A percentile compares a stretch with the other conserved stretches of the same genome.
phyloP scores from a whole-genome alignment of 2,329 filamentous ascomycete species.

The Diaporthe citriasiana region DNA sequence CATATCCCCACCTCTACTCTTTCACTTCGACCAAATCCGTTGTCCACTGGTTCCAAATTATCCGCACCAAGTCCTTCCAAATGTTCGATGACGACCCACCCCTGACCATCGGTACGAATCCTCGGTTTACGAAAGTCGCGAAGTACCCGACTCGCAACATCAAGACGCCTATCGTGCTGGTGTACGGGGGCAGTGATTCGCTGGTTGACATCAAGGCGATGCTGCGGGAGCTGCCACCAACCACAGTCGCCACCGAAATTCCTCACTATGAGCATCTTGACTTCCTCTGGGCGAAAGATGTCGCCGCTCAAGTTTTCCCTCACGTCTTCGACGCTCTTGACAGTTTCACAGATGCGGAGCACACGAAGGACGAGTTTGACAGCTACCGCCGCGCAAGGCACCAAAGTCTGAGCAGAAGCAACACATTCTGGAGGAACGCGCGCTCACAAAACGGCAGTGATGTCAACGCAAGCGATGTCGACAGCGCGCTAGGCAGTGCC shows the following conservation, averaged over 20 bases:
- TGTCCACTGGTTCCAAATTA: constrained; percentile 99
- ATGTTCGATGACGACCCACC: constrained; percentile 98
- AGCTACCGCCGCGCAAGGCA: constrained; percentile 67
- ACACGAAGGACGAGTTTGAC: constrained; percentile 72
- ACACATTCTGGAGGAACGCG: constrained; percentile 49
- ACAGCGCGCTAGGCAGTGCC: constrained; percentile 44
- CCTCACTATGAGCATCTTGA: constrained; percentile 97
- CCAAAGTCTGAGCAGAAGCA: constrained; percentile 59
- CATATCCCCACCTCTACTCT: constrained; percentile 95
- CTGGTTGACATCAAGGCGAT: constrained; percentile 94
- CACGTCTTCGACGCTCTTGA: constrained; percentile 93
- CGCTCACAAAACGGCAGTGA: constrained; percentile 44
- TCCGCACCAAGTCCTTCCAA: constrained; percentile 94
- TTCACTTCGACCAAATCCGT: constrained; percentile 97
- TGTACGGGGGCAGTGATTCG: constrained; percentile 95
- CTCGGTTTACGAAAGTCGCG: constrained; percentile 95
- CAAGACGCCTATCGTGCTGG: constrained; percentile 91
- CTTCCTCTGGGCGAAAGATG: constrained; percentile 93
- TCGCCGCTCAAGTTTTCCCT: constrained; percentile 86
- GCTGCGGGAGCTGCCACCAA: constrained; percentile 86
- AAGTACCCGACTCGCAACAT: constrained; percentile 98
- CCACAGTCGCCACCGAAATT: constrained; percentile 89
- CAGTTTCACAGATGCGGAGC: constrained; percentile 72
- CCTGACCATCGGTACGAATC: constrained; percentile 75
- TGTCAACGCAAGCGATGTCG: constrained; percentile 50